A percentile compares a stretch with the other conserved stretches of the same genome.
These are phyloP conservation scores for Penicillium flavigenum DNA, from an alignment of 495 filamentous ascomycete genomes.

Conservation along the genomic window DNA sequence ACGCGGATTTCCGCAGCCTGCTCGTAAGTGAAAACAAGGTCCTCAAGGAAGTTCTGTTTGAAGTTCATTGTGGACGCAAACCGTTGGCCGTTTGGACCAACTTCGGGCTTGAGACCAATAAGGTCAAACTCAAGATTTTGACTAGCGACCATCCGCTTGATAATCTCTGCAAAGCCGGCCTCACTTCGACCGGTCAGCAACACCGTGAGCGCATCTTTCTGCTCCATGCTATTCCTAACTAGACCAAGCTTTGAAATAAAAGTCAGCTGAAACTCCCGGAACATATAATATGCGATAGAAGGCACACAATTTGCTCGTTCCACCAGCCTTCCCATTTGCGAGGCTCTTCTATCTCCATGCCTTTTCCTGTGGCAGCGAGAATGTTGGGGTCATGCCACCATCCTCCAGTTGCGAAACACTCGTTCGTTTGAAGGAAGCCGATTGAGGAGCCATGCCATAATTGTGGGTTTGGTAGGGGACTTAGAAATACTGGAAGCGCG, in stretches of 20 bases:
- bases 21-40: conserved; percentile 79
- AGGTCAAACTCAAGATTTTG: conserved; percentile 85
- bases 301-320: conserved; percentile 80
- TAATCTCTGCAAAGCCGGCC: conserved; percentile 68
- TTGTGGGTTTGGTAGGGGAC: conserved; percentile 82
- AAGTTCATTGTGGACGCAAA: conserved; percentile 80
- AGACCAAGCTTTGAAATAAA: conserved; percentile 61
- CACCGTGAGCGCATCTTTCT: conserved; percentile 82
- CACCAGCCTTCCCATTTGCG: conserved; percentile 93
- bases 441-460: conserved; percentile 80
- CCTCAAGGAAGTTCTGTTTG: conserved; percentile 79
- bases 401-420: conserved; percentile 79
- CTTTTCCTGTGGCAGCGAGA: conserved; percentile 81
- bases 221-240: conserved; percentile 76
- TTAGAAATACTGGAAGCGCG: conserved; percentile 70
- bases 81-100: conserved; percentile 71
- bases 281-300: not conserved
- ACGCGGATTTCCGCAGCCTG: conserved; percentile 76
- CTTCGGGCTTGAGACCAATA: conserved; percentile 81
- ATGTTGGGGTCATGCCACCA: conserved; percentile 97
- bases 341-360: conserved; percentile 76
- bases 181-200: conserved; percentile 88
- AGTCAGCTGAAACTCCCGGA: conserved; percentile 28
- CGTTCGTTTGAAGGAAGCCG: conserved; percentile 68
- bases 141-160: conserved; percentile 79